Evolutionary conservation across 2,329 filamentous ascomycete species (phyloP).

Genomic region (Colletotrichum paranaense): DNA sequence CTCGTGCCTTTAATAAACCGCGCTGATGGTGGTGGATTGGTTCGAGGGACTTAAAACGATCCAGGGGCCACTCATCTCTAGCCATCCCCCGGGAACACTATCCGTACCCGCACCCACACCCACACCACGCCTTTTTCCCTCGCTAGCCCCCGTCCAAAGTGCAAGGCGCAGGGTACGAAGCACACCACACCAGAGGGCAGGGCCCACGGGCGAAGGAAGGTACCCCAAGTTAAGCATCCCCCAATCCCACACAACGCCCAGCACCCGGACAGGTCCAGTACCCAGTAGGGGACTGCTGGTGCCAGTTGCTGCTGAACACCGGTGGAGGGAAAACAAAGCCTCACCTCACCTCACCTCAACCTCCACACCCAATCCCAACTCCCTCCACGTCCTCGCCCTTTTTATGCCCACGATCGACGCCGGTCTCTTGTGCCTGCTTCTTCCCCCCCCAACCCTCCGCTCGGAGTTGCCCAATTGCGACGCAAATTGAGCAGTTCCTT

Average conservation of each 20-base stretch:
- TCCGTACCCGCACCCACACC: slow-evolving; percentile 36
- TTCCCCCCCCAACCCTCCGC: slow-evolving; percentile 43
- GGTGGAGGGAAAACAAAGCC: slow-evolving; percentile 52
- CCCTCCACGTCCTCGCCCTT: slow-evolving; percentile 44
- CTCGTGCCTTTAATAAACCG: slow-evolving; percentile 20
- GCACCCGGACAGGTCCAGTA: neutral
- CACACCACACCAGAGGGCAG: slow-evolving; percentile 16
- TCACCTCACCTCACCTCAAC: slow-evolving; percentile 47
- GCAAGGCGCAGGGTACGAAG: slow-evolving; percentile 43
- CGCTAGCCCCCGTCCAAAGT: slow-evolving; percentile 41
- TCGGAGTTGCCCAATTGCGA: slow-evolving; percentile 51
- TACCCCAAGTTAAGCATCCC: slow-evolving; percentile 11
- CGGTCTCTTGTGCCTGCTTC: slow-evolving; percentile 37
- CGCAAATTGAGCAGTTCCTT: slow-evolving; percentile 43
- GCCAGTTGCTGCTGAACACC: slow-evolving; percentile 16
- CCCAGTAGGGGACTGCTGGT: slow-evolving; percentile 8
- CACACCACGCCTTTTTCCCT: slow-evolving; percentile 42
- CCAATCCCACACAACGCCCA: neutral
- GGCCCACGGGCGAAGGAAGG: slow-evolving; percentile 1
- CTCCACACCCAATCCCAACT: slow-evolving; percentile 42
- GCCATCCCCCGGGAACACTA: slow-evolving; percentile 31
- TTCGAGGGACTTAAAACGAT: slow-evolving; percentile 13
- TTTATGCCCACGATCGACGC: slow-evolving; percentile 39
- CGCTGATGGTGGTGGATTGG: slow-evolving; percentile 12
- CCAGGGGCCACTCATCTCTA: slow-evolving; percentile 32